Evolutionary conservation across 192 early-diverging fungal species (phyloP).

Genomic region (Mortierella alpina): DNA sequence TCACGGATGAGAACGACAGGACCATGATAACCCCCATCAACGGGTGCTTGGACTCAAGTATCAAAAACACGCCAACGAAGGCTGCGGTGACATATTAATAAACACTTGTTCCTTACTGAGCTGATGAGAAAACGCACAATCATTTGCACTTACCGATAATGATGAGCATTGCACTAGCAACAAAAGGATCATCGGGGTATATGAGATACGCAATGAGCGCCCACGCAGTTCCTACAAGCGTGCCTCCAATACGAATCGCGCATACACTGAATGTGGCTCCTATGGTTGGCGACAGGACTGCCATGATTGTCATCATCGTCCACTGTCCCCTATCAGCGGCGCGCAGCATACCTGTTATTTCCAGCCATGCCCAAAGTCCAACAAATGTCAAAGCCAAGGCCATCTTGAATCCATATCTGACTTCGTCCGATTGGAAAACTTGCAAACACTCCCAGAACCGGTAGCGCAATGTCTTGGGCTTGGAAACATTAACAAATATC

Average conservation of each 20-base stretch:
- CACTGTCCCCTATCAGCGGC: constrained; percentile 58
- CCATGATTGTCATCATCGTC: constrained; percentile 58
- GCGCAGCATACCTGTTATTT: constrained; percentile 26
- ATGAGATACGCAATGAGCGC: constrained; percentile 48
- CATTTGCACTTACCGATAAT: constrained; percentile 17
- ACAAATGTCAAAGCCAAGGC: constrained; percentile 51
- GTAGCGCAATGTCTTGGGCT: constrained; percentile 48
- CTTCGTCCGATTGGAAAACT: constrained; percentile 52
- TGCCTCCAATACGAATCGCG: constrained; percentile 59
- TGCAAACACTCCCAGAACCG: constrained; percentile 54
- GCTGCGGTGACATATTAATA: not conserved
- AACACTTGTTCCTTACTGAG: no score
- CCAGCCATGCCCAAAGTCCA: constrained; percentile 57
- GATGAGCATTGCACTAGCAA: constrained; percentile 41
- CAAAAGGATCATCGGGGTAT: constrained; percentile 30
- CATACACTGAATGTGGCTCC: constrained; percentile 61
- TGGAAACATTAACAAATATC: constrained; percentile 26
- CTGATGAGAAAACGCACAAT: not conserved
- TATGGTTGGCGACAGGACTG: constrained; percentile 40
- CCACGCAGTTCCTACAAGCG: constrained; percentile 53
- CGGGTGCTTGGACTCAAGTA: constrained; percentile 31
- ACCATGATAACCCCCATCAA: constrained; percentile 40
- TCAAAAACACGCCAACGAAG: constrained; percentile 26
- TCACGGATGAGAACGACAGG: constrained; percentile 35
- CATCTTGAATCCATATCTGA: constrained; percentile 66